phyloP scores from a whole-genome alignment of 2,329 filamentous ascomycete species.

The Neurospora sp. region DNA sequence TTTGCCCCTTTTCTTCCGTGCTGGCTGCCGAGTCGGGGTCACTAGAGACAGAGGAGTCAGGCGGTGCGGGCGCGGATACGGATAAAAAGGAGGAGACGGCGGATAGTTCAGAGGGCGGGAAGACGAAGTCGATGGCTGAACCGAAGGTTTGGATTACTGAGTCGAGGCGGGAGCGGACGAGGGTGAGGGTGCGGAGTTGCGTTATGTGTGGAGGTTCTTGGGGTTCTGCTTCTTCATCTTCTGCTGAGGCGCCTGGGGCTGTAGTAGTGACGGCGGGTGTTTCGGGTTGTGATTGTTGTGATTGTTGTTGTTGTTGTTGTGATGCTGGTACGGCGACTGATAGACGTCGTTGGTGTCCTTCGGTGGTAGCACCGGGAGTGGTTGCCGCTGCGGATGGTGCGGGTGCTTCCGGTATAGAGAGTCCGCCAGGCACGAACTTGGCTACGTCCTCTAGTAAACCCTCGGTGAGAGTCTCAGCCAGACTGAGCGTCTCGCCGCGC shows the following conservation, averaged over 20 bases:
- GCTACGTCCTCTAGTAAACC: slow-evolving; percentile 61
- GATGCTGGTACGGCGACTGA: slow-evolving; percentile 13
- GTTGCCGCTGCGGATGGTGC: not conserved
- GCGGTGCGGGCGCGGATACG: slow-evolving; percentile 67
- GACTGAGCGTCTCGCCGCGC: slow-evolving; percentile 74
- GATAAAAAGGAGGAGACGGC: slow-evolving; percentile 80
- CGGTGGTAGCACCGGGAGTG: not conserved
- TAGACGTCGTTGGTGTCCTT: slow-evolving; percentile 14
- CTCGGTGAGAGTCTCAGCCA: slow-evolving; percentile 70
- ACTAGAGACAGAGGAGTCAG: not conserved
- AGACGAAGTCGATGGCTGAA: slow-evolving; percentile 89
- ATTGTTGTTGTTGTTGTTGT: not conserved
- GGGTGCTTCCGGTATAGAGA: slow-evolving; percentile 22
- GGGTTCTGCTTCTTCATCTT: slow-evolving; percentile 15
- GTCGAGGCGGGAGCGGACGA: slow-evolving; percentile 77
- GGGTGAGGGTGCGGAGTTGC: slow-evolving; percentile 71
- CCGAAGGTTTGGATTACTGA: slow-evolving; percentile 86
- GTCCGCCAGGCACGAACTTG: slow-evolving; percentile 55
- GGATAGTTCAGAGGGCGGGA: slow-evolving; percentile 79
- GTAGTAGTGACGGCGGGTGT: slow-evolving; percentile 3
- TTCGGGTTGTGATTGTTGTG: not conserved
- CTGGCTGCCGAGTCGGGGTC: slow-evolving; percentile 24
- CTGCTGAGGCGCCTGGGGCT: slow-evolving; percentile 1
- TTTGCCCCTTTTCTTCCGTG: slow-evolving; percentile 78
- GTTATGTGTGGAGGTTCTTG: slow-evolving; percentile 60